phyloP scores from a whole-genome alignment of 768 basidiomycete genomes.

The Macrolepiota dolichaula region DNA sequence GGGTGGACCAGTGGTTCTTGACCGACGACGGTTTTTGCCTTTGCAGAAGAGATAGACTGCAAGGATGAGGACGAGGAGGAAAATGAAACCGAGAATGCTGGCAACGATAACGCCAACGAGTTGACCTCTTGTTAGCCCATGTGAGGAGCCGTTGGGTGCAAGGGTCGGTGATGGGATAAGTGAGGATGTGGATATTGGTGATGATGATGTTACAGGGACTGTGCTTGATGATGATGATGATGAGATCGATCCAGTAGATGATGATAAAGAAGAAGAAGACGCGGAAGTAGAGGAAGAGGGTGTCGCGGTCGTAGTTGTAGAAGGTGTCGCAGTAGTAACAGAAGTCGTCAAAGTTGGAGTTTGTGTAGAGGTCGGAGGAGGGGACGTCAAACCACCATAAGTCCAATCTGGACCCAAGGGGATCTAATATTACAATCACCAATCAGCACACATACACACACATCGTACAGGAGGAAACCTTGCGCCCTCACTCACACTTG shows the following conservation, averaged over 20 bases:
- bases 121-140: conserved; percentile 33
- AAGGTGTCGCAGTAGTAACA: conserved; percentile 21
- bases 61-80: conserved; percentile 51
- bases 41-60: conserved; percentile 44
- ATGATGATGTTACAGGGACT: conserved; percentile 26
- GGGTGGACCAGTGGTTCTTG: conserved; percentile 29
- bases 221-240: conserved; percentile 21
- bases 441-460: conserved; percentile 4
- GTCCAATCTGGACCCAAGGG: conserved; percentile 71
- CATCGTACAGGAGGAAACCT: not conserved
- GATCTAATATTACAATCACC: conserved; percentile 44
- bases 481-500: conserved; percentile 61
- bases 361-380: conserved; percentile 33
- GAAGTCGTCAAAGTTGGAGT: conserved; percentile 26
- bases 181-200: conserved; percentile 23
- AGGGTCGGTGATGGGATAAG: conserved; percentile 17
- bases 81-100: conserved; percentile 55
- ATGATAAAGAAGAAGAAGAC: conserved; percentile 18
- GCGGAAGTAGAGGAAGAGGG: conserved; percentile 20
- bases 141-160: conserved; percentile 6
- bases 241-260: conserved; percentile 26
- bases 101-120: conserved; percentile 59
- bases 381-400: conserved; percentile 71
- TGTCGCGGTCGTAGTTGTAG: conserved; percentile 19
- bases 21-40: conserved; percentile 36